phyloP scores from a whole-genome alignment of 345 rosid species.

The Excoecaria cochinchinensis region DNA sequence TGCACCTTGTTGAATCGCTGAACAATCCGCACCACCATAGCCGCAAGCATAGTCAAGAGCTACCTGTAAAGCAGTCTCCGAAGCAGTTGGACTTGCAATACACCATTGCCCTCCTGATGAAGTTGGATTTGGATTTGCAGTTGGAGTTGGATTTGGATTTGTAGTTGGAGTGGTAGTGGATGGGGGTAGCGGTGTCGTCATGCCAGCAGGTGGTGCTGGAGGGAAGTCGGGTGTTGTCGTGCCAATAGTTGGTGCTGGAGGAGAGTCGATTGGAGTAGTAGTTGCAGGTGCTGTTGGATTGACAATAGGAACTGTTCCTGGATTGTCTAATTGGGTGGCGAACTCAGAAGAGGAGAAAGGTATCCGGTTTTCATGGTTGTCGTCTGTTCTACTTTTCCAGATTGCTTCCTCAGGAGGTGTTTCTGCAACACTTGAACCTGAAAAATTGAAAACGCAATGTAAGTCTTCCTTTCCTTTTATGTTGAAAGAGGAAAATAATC shows the following conservation, averaged over 20 bases:
- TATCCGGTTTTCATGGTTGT: slow-evolving; percentile 27
- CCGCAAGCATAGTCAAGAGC: slow-evolving; percentile 98
- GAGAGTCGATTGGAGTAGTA: slow-evolving; percentile 43
- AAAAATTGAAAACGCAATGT: slow-evolving; percentile 24
- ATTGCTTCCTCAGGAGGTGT: slow-evolving; percentile 33
- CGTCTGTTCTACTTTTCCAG: slow-evolving; percentile 21
- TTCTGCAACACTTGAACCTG: slow-evolving; percentile 51
- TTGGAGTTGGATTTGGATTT: slow-evolving; percentile 1
- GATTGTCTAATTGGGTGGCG: slow-evolving; percentile 32
- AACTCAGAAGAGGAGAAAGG: slow-evolving; percentile 28
- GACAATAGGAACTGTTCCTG: slow-evolving; percentile 45
- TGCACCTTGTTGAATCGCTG: slow-evolving; percentile 65
- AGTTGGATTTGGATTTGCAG: slow-evolving; percentile 24
- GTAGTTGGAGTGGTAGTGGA: slow-evolving; percentile 11
- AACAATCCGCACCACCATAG: slow-evolving; percentile 92
- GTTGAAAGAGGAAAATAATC: not conserved
- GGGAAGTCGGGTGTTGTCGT: slow-evolving; percentile 16
- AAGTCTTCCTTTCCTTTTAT: slow-evolving; percentile 14
- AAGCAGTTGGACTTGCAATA: slow-evolving; percentile 67
- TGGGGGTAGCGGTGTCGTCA: slow-evolving; percentile 14
- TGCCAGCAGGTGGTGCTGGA: slow-evolving; percentile 30
- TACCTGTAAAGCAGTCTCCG: slow-evolving; percentile 80
- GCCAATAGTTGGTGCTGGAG: slow-evolving; percentile 31
- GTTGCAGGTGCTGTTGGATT: slow-evolving; percentile 52
- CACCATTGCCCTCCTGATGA: slow-evolving; percentile 71